Percentiles rank a stretch among this genome's conserved stretches.
Evolutionary conservation across 345 rosid species (phyloP).

Genomic region (Eucalyptus brandiana): DNA sequence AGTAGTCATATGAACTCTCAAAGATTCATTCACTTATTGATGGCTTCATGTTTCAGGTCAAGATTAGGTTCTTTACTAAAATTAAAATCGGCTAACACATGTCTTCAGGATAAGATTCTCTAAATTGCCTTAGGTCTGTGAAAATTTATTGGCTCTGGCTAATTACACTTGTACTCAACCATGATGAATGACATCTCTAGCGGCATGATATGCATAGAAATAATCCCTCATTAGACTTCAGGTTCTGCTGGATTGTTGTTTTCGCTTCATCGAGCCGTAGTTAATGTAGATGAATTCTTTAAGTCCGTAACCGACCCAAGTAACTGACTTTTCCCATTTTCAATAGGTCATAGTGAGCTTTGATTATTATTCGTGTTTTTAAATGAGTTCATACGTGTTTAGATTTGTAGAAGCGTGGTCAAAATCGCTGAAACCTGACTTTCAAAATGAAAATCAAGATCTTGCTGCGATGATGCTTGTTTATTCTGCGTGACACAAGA

Average conservation of each 20-base stretch:
- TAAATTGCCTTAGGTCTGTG: not conserved
- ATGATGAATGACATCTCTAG: not conserved
- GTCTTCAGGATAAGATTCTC: not conserved
- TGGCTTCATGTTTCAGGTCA: not conserved
- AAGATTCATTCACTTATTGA: not conserved
- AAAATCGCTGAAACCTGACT: not conserved
- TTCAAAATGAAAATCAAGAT: not conserved
- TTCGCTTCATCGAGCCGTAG: not conserved
- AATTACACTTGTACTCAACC: not conserved
- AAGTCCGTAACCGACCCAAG: not conserved
- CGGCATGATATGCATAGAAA: not conserved
- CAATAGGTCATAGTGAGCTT: not conserved
- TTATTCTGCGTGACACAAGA: not conserved
- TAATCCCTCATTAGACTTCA: not conserved
- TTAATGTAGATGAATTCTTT: not conserved
- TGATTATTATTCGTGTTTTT: not conserved
- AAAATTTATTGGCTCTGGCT: not conserved
- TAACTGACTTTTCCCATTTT: not conserved
- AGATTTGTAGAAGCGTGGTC: not conserved
- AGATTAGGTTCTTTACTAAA: not conserved
- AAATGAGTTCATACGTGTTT: not conserved
- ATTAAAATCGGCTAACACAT: not conserved
- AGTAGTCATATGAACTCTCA: not conserved
- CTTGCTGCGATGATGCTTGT: not conserved
- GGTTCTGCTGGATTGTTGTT: not conserved